A percentile compares a stretch with the other conserved stretches of the same genome.
These are phyloP conservation scores for Leccinum rimulosum DNA, from an alignment of 768 basidiomycete species.

Conservation along the genomic window DNA sequence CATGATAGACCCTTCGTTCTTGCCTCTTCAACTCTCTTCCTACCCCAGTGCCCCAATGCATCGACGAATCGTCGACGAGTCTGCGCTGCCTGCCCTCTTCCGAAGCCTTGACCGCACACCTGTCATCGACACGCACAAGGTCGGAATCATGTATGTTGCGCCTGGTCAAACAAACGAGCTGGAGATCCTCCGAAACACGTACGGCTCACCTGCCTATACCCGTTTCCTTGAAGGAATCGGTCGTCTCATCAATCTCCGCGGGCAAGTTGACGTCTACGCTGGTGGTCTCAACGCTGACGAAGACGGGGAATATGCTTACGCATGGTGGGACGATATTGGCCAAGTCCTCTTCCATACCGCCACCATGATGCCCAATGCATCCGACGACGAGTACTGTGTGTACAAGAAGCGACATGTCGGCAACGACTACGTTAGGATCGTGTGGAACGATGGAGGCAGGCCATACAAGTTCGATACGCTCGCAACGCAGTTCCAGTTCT, in stretches of 20 bases:
- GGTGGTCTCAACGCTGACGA: constrained; percentile 89
- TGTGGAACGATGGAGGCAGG: constrained; percentile 96
- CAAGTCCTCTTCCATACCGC: constrained; percentile 95
- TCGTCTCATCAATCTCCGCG: constrained; percentile 80
- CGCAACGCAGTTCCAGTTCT: constrained; percentile 90
- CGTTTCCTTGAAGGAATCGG: constrained; percentile 91
- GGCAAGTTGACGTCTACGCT: constrained; percentile 89
- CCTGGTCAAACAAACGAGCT: constrained; percentile 82
- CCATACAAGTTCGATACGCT: constrained; percentile 92
- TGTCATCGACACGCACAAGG: constrained; percentile 96
- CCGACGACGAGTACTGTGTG: constrained; percentile 64
- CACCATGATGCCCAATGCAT: constrained; percentile 90
- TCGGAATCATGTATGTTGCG: constrained; percentile 94
- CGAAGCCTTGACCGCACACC: constrained; percentile 77
- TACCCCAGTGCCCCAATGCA: constrained; percentile 47
- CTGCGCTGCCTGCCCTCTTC: constrained; percentile 57
- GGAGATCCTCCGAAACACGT: constrained; percentile 85
- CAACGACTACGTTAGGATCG: constrained; percentile 93
- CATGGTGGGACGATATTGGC: constrained; percentile 98
- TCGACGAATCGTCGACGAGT: constrained; percentile 50
- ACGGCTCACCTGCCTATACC: constrained; percentile 94
- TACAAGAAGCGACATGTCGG: constrained; percentile 96
- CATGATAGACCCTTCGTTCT: constrained; percentile 77
- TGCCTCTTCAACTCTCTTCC: constrained; percentile 83
- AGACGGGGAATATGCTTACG: constrained; percentile 96